Conservation (phyloP, 495 filamentous ascomycete genomes). For the Penicillium steckii region DNA sequence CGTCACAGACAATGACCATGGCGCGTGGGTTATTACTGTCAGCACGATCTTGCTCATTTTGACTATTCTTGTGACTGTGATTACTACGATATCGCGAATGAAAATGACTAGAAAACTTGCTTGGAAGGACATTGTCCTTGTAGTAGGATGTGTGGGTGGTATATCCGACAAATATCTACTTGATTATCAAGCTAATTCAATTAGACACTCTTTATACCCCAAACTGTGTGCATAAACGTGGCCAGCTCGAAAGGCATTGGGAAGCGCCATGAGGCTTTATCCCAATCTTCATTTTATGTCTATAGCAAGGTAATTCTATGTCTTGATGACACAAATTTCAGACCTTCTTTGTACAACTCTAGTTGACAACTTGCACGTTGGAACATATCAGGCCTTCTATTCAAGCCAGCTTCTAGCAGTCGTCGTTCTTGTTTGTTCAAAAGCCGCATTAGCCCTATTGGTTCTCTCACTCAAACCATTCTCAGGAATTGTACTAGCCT, state of each 20-base stretch:
- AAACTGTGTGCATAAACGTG: constrained; percentile 8
- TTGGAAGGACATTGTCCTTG: constrained; percentile 3
- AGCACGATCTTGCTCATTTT: constrained; percentile 13
- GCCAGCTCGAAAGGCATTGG: constrained; percentile 9
- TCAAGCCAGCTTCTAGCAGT: constrained; percentile 7
- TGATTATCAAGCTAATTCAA: background rate
- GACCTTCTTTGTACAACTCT: background rate
- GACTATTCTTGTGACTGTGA: background rate
- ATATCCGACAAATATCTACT: background rate
- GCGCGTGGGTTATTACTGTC: constrained; percentile 12
- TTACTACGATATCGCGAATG: constrained; percentile 5
- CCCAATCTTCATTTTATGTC: background rate
- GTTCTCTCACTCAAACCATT: constrained; percentile 13
- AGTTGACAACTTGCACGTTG: background rate
- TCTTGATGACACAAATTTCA: too few species aligned
- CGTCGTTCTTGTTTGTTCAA: constrained; percentile 12
- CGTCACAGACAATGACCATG: constrained; percentile 8
- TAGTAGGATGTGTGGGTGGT: constrained; percentile 4
- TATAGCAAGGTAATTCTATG: background rate
- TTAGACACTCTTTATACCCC: constrained; percentile 4
- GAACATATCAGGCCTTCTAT: background rate
- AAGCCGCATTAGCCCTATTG: constrained; percentile 11
- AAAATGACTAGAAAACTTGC: constrained; percentile 1
- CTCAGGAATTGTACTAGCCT: background rate
- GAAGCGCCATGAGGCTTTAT: background rate